These are phyloP conservation scores for Trypanosoma melophagium DNA, from an alignment of 208 protist genomes.

Conservation along the genomic window DNA sequence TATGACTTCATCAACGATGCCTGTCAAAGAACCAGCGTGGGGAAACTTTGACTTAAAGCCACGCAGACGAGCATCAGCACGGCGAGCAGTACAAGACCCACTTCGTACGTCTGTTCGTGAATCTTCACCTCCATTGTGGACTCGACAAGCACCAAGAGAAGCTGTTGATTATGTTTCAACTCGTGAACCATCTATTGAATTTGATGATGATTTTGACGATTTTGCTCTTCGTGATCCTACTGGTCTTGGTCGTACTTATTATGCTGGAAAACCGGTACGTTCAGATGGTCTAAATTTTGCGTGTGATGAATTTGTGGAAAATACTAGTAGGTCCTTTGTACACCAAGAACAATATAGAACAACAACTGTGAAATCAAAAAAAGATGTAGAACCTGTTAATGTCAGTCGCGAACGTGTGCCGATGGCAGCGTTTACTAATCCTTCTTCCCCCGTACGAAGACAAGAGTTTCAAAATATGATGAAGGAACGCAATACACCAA, in stretches of 20 bases:
- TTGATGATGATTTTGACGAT: conserved; percentile 10
- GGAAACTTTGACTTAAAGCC: background rate
- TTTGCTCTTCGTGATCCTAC: background rate
- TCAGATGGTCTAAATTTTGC: background rate
- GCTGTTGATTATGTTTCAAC: background rate
- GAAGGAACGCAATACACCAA: conserved; percentile 30
- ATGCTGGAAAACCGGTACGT: conserved; percentile 19
- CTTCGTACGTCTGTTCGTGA: background rate
- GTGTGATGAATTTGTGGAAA: background rate
- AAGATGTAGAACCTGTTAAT: conserved; percentile 16
- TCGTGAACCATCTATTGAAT: conserved; percentile 14
- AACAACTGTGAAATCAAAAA: background rate
- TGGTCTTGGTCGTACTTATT: conserved; percentile 21
- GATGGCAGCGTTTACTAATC: background rate
- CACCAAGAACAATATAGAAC: conserved; percentile 5
- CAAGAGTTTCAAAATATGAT: background rate
- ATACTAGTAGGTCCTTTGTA: background rate
- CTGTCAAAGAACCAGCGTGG: background rate
- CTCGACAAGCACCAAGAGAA: background rate
- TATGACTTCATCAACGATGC: background rate
- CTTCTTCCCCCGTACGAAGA: background rate
- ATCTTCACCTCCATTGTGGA: background rate
- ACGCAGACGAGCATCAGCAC: background rate
- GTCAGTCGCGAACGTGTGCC: conserved; percentile 8
- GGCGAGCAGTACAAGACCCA: conserved; percentile 5